Evolutionary conservation across 1,284 basidiomycete species (phyloP), one percentile per base, ranked within the genome.

Genomic region (Pseudozyma pruni): DNA sequence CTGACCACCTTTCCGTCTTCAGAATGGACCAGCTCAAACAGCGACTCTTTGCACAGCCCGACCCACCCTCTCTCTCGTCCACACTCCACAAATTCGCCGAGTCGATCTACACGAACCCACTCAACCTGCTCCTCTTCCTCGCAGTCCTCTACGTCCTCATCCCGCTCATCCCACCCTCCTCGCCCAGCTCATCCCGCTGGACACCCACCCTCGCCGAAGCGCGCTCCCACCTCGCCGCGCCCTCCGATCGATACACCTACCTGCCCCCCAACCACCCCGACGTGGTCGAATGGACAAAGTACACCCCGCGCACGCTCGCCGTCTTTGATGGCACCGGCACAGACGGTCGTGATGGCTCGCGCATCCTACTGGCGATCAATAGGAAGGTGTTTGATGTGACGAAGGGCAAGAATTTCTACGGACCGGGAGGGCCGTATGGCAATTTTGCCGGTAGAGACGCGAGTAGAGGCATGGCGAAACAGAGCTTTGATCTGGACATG

Each of bases 401-500:
- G 0, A 87, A 88, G 13, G 94, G 94, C 29, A 86, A 88, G 75
- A 91, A 88, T 79, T 97, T 97, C 84, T 96, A 97, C 82, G 94
- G 94, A 0, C 94, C 94, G 17, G 89, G 90, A 75, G 94, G 94
- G 1, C 93, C 94, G 87, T 97, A 97, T 79, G 94, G 93, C 29
- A 96, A 96, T 84, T 96, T 97, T 86, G 93, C 94, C 2, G 94
- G 94, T 3, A 86, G 93, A 48, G 94, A 97, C 84, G 94, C 94
- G 0, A 94, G 91, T 9, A 86, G 93, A 41, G 93, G 94, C 11
- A 95, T 96, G 93, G 94, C 94, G 8, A 96, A 94, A 83, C 94
- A 97, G 84, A 94, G 92, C 4, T 97, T 97, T 74, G 94, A 94
- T 74, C 44, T 86, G 25, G 94, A 94, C 38, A 94, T 95, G 90